Evolutionary conservation across 345 rosid genomes (phyloP).

Genomic region (Acer negundo): DNA sequence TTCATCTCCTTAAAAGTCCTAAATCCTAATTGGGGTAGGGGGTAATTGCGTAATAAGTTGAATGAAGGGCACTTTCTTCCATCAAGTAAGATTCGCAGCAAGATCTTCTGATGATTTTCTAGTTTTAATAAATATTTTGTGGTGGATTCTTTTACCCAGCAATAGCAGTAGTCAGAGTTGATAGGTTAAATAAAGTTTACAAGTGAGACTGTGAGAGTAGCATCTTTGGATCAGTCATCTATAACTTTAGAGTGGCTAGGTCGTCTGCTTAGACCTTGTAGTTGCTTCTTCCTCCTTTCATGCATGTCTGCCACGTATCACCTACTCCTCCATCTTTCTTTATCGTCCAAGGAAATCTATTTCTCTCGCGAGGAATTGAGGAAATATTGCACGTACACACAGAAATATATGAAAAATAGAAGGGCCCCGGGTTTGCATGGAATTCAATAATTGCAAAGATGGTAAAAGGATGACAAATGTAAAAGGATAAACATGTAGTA

Average conservation of each 20-base stretch:
- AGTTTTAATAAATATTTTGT: no score
- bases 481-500: background rate
- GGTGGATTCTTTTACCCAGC: no score
- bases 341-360: no score
- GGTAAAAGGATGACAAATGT: conserved; percentile 24
- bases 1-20: no score
- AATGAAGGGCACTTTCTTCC: background rate
- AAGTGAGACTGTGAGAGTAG: background rate
- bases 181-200: background rate
- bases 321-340: background rate
- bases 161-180: background rate
- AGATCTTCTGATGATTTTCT: background rate
- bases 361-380: no score
- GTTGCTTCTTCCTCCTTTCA: background rate
- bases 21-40: background rate
- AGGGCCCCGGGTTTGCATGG: conserved; percentile 4
- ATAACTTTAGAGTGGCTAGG: background rate
- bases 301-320: conserved; percentile 4
- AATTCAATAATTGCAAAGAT: conserved; percentile 22
- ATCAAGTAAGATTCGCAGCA: background rate
- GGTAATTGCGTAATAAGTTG: background rate
- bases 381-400: background rate
- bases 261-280: background rate
- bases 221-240: background rate
- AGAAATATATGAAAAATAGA: background rate